Evolutionary conservation across 768 basidiomycete species (phyloP).

Genomic region (Auricularia auricula-judae): DNA sequence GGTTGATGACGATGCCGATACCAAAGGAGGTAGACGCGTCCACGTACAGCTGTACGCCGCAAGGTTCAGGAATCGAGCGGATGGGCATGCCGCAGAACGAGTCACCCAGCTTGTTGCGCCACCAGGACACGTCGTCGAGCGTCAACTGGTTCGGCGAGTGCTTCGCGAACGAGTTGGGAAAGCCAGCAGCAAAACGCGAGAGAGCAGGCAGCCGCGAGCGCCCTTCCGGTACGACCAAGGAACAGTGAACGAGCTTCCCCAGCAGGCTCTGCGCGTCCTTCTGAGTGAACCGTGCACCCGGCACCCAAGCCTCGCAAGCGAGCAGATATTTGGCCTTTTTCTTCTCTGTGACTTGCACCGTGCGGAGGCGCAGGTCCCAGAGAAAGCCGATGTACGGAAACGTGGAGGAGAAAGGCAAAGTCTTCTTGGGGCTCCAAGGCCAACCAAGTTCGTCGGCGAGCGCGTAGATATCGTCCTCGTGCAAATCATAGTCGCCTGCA

Average conservation of each 20-base stretch:
- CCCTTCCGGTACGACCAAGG: not conserved
- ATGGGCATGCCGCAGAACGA: conserved; percentile 9
- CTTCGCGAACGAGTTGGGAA: not conserved
- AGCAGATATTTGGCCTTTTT: conserved; percentile 22
- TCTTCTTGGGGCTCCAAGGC: conserved; percentile 26
- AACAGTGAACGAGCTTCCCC: conserved; percentile 8
- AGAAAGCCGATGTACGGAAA: conserved; percentile 29
- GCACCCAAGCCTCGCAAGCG: conserved; percentile 12
- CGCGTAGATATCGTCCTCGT: conserved; percentile 18
- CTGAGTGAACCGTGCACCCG: conserved; percentile 1
- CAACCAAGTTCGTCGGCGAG: conserved; percentile 19
- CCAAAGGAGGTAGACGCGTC: conserved; percentile 31
- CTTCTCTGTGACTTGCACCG: conserved; percentile 19
- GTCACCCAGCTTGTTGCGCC: not conserved
- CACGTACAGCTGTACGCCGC: conserved; percentile 24
- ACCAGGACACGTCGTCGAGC: not conserved
- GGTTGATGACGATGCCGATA: conserved; percentile 27
- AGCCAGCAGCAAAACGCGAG: not conserved
- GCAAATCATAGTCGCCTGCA: not conserved
- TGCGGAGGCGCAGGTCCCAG: conserved; percentile 21
- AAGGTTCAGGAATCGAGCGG: conserved; percentile 4
- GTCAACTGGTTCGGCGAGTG: not conserved
- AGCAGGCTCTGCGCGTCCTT: not conserved
- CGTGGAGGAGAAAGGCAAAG: conserved; percentile 13
- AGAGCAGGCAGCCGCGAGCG: not conserved